Conservation (phyloP, 177 flowering plant genomes). For the Vitis hybrid region DNA sequence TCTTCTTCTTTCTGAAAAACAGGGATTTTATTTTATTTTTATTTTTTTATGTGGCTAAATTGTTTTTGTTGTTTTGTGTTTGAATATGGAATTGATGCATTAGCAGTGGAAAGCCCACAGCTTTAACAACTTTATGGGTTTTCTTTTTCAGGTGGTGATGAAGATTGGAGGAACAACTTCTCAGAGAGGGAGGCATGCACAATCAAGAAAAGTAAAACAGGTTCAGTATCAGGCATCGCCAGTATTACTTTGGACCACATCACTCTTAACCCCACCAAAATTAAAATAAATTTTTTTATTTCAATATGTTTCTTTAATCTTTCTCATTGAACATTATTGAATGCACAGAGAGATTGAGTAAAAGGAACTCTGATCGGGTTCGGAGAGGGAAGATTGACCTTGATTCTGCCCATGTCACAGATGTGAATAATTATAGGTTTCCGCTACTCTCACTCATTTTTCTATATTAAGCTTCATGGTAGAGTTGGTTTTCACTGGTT, state of each 20-base stretch:
- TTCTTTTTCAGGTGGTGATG: slow-evolving; percentile 84
- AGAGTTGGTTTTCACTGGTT: slow-evolving; percentile 10
- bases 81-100: slow-evolving; percentile 28
- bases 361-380: slow-evolving; percentile 49
- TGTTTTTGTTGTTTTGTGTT: slow-evolving; percentile 18
- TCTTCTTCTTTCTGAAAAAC: slow-evolving; percentile 19
- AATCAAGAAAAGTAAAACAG: slow-evolving; percentile 93
- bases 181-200: slow-evolving; percentile 71
- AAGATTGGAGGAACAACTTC: slow-evolving; percentile 74
- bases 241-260: slow-evolving; percentile 51
- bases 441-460: slow-evolving; percentile 5
- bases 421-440: slow-evolving; percentile 77
- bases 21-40: not conserved
- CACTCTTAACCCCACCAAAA: slow-evolving; percentile 7
- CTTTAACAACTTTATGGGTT: slow-evolving; percentile 48
- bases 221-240: slow-evolving; percentile 42
- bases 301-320: slow-evolving; percentile 7
- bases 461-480: not conserved
- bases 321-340: slow-evolving; percentile 2
- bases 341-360: slow-evolving; percentile 54
- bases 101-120: slow-evolving; percentile 30
- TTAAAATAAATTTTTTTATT: not conserved
- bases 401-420: slow-evolving; percentile 69
- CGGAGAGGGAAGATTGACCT: slow-evolving; percentile 72
- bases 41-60: not conserved